Conservation (phyloP, 805 yeast species). For the Candida multigemmis region DNA sequence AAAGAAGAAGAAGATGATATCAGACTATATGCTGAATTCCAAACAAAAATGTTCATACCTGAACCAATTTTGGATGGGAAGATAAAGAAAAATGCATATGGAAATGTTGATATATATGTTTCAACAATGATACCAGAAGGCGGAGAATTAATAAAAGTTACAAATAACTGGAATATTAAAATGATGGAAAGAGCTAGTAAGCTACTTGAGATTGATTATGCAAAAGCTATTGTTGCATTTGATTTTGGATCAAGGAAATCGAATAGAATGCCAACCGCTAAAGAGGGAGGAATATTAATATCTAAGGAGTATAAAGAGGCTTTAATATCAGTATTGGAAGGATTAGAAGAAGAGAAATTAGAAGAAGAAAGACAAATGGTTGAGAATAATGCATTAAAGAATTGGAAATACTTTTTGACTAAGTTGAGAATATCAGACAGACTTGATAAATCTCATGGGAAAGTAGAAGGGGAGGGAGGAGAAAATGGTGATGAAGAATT, state of each 20-base stretch:
- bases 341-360: slow-evolving; percentile 39
- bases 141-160: slow-evolving; percentile 43
- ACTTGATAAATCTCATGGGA: slow-evolving; percentile 42
- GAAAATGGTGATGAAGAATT: slow-evolving; percentile 9
- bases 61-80: slow-evolving; percentile 57
- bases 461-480: slow-evolving; percentile 11
- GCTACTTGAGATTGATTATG: slow-evolving; percentile 64
- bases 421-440: slow-evolving; percentile 40
- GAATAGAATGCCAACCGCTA: slow-evolving; percentile 45
- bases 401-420: slow-evolving; percentile 46
- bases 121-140: slow-evolving; percentile 80
- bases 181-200: slow-evolving; percentile 64
- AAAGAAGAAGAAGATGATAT: slow-evolving; percentile 42
- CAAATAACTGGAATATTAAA: slow-evolving; percentile 23
- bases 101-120: slow-evolving; percentile 75
- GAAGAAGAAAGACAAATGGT: slow-evolving; percentile 33
- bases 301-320: slow-evolving; percentile 56
- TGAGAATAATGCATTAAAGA: slow-evolving; percentile 41
- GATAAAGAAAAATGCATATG: slow-evolving; percentile 68
- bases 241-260: slow-evolving; percentile 45
- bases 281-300: slow-evolving; percentile 69
- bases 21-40: slow-evolving; percentile 67
- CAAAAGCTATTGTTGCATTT: slow-evolving; percentile 81
- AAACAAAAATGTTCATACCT: slow-evolving; percentile 66
- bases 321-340: slow-evolving; percentile 39